These are phyloP conservation scores for Lipomyces chichibuensis DNA, from an alignment of 805 yeast species.

Conservation along the genomic window DNA sequence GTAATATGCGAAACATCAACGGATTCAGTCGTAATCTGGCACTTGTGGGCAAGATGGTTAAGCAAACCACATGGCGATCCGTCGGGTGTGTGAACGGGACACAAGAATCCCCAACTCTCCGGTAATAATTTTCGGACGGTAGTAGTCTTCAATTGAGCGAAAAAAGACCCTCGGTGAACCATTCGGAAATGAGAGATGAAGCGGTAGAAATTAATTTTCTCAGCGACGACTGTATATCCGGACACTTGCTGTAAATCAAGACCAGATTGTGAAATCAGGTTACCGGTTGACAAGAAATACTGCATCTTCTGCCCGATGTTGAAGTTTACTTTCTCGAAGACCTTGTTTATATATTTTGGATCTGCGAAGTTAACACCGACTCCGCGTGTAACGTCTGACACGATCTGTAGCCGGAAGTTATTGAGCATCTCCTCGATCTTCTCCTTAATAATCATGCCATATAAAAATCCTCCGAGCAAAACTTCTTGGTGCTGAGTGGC, in stretches of 20 bases:
- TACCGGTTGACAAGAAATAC: slow-evolving; percentile 95
- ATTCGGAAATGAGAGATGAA: slow-evolving; percentile 98
- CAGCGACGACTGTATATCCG: slow-evolving; percentile 98
- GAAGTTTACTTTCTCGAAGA: slow-evolving; percentile 78
- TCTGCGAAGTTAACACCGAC: slow-evolving; percentile 79
- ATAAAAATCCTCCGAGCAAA: slow-evolving; percentile 90
- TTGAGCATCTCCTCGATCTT: slow-evolving; percentile 91
- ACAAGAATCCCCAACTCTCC: slow-evolving; percentile 98
- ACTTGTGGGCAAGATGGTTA: slow-evolving; percentile 95
- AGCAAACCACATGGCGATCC: slow-evolving; percentile 98
- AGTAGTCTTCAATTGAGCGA: slow-evolving; percentile 96
- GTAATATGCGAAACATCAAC: slow-evolving; percentile 77
- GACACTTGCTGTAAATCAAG: slow-evolving; percentile 96
- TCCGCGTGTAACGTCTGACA: slow-evolving; percentile 66
- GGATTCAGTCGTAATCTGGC: slow-evolving; percentile 77
- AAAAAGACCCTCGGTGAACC: slow-evolving; percentile 99
- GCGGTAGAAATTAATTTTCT: slow-evolving; percentile 94
- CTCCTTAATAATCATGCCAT: slow-evolving; percentile 95
- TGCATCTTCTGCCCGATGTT: slow-evolving; percentile 94
- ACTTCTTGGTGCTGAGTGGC: slow-evolving; percentile 99
- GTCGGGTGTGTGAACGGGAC: slow-evolving; percentile 99
- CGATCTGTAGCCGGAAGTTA: slow-evolving; percentile 70
- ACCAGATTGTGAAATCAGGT: slow-evolving; percentile 94
- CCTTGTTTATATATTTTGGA: slow-evolving; percentile 77
- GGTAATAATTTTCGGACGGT: slow-evolving; percentile 95